Base-by-base conservation (phyloP, 345 rosid genomes). In the Gossypium arboreum region DNA sequence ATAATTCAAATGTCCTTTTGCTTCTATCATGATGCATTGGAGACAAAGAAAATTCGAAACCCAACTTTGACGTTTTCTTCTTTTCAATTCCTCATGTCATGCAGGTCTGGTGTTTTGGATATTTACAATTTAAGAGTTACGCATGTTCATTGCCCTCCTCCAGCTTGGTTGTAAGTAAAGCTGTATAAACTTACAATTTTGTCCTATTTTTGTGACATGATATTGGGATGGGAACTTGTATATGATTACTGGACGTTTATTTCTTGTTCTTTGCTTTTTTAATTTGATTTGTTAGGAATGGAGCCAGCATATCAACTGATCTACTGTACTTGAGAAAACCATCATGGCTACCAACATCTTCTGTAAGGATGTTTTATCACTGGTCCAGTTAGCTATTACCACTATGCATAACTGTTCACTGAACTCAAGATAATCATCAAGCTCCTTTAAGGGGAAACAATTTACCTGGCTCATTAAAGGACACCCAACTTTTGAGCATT, bases 101-200 rank as follows among this genome's bases (percentile, higher is more conserved):
- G 80, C 85, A 93, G 98, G 99, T 95, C 99, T 0, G 99, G 98
- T 75, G 90, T 95, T 81, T 51, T 95, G 77, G 89, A 95, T 83
- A 79, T 90, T 67, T 71, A 85, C 74, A 89, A 81, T 79, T 76
- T 71, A 72, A 71, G 83, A 82, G 91, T 93, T 76, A 89, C 91
- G 62, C 99, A 93, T 77, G 89, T 95, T 75, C 99, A 95, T 81
- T 95, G 98, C 84, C 99, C 99, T 69, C 98, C 98, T 47, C 98
- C 97, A 13, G 88, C 97, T 66, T 93, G 98, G 98, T 79, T 95
- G 98, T 93, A 84, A 91, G 99, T 91, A 81, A 58, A 76, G 58
- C 71, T 82, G 55, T 11, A 65, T 60, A 17, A 12, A 29, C 50
- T n/a, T 51, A 5, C 59, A 45, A 47, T 12, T 47, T 70, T 34